phyloP scores from a whole-genome alignment of 176 grass and related monocot genomes.

The Raddia distichophylla region DNA sequence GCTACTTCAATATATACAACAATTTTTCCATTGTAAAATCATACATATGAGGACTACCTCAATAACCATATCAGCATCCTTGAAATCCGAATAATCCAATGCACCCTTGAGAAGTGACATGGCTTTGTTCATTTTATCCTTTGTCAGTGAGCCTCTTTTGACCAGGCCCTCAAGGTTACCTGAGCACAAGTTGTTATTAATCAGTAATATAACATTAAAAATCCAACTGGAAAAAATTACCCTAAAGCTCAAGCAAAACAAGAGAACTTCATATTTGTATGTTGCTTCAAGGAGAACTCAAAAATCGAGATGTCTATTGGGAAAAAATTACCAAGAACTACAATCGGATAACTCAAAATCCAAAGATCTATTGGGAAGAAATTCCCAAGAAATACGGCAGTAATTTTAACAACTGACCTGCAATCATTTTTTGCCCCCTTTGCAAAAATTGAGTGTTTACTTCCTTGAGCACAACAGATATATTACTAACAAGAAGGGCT shows the following conservation, averaged over 20 bases:
- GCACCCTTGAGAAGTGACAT: conserved; percentile 83
- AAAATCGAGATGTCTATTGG: background rate
- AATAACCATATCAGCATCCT: conserved; percentile 98
- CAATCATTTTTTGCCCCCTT: conserved; percentile 88
- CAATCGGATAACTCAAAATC: conserved; percentile 6
- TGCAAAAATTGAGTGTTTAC: conserved; percentile 81
- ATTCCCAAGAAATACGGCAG: background rate
- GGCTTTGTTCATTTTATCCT: conserved; percentile 91
- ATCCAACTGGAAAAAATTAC: background rate
- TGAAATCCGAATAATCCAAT: conserved; percentile 91
- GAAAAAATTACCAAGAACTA: conserved; percentile 6
- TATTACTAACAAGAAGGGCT: conserved; percentile 81
- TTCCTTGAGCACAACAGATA: conserved; percentile 93
- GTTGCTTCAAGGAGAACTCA: background rate
- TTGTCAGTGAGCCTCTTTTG: conserved; percentile 85
- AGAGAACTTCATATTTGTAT: background rate
- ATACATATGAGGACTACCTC: conserved; percentile 52
- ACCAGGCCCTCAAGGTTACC: conserved; percentile 93
- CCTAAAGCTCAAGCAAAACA: conserved; percentile 10
- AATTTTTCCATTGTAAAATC: background rate
- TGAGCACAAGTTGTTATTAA: conserved; percentile 28
- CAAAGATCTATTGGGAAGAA: background rate
- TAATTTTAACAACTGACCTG: conserved; percentile 52
- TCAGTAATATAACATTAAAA: conserved; percentile 19
- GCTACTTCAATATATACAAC: conserved; percentile 17